Evolutionary conservation across 257 asterid species (phyloP).

Genomic region (Ilex asprella): DNA sequence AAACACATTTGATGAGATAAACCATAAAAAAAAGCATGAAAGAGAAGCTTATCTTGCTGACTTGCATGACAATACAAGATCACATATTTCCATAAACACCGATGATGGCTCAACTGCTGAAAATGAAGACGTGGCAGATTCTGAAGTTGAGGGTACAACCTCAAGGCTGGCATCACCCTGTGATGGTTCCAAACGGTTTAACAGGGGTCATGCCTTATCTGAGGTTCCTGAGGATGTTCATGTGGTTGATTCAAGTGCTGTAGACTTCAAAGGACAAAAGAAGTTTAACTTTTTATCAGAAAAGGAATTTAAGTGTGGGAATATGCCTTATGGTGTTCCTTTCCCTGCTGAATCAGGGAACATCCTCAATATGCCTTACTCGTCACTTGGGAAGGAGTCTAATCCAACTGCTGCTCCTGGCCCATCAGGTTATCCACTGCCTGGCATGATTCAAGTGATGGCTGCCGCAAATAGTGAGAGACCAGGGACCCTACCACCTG

Average conservation of each 20-base stretch:
- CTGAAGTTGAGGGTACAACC: conserved; percentile 78
- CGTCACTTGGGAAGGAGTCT: conserved; percentile 50
- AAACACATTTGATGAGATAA: conserved; percentile 36
- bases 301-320: conserved; percentile 53
- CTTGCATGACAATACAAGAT: conserved; percentile 50
- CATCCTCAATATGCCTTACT: conserved; percentile 44
- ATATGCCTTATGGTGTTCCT: conserved; percentile 41
- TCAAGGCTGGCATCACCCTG: conserved; percentile 51
- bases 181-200: conserved; percentile 41
- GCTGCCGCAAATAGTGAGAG: conserved; percentile 43
- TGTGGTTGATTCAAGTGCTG: conserved; percentile 42
- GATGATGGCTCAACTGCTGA: conserved; percentile 96
- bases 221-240: conserved; percentile 49
- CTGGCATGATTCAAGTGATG: conserved; percentile 56
- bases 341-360: conserved; percentile 42
- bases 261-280: conserved; percentile 57
- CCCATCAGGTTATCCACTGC: conserved; percentile 42
- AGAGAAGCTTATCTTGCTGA: conserved; percentile 43
- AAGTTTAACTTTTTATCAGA: conserved; percentile 62
- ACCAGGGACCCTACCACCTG: conserved; percentile 36
- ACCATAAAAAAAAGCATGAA: conserved; percentile 57
- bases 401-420: conserved; percentile 32
- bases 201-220: conserved; percentile 28
- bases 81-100: conserved; percentile 84
- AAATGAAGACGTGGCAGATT: conserved; percentile 94